Evolutionary conservation across 2,329 filamentous ascomycete species (phyloP), one percentile per base, ranked within the genome.

Genomic region (Pseudogymnoascus sp.): DNA sequence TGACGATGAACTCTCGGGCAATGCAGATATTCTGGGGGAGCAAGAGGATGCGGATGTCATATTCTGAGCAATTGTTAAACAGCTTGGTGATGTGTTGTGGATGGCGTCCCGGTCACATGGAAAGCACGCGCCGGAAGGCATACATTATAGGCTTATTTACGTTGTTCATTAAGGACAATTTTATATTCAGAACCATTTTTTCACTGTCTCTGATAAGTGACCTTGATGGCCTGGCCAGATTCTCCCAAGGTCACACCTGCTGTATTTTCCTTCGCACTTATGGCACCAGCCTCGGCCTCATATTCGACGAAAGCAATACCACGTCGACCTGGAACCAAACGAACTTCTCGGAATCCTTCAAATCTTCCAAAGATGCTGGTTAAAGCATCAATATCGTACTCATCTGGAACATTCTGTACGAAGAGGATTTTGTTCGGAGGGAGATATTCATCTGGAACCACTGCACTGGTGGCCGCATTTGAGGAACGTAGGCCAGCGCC

Each of bases 281-380:
- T 96, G 28, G 94, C 92, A 41, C 90, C 92, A 57, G 87, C 82
- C 77, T 97, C 92, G 67, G 85, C 86, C 70, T 96, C 91, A 77
- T 97, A 99, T 75, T 99, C 94, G 63, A 97, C 91, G 74, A 99
- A 99, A 0, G 92, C 94, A 74, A 99, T 92, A 2, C 91, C 91
- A 65, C 85, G 87, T 59, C 93, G 81, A 30, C 91, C 89, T 5
- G 93, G 92, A 50, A 97, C 93, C 72, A 91, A 76, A 70, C 94
- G 86, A 50, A 97, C 90, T 78, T 99, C 94, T 72, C 88, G 88
- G 79, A 99, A 97, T 25, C 93, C 93, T 65, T 96, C 90, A 77
- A 95, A 99, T 57, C 89, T 86, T 58, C 86, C 85, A 76, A 97
- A 99, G 64, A 97, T 86, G 33, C 82, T 81, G 0, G 86, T 88